A percentile compares a stretch with the other conserved stretches of the same genome.
These are phyloP conservation scores for Sclerotinia sclerotiorum DNA, from an alignment of 2,329 filamentous ascomycete genomes.

Conservation along the genomic window DNA sequence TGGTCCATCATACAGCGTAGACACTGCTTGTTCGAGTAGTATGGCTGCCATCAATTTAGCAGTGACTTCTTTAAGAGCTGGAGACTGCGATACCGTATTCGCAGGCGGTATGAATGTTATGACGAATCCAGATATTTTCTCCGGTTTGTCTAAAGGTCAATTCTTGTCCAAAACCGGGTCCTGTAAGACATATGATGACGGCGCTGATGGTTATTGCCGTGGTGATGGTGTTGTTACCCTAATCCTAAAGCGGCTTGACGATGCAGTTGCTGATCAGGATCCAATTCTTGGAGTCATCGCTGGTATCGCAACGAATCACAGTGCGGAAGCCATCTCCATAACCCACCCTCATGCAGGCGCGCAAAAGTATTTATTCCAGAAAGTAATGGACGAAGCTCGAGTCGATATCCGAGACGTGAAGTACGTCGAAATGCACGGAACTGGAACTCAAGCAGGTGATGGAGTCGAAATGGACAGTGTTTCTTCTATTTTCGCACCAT, in stretches of 20 bases:
- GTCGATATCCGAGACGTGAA: constrained; percentile 22
- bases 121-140: constrained; percentile 28
- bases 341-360: constrained; percentile 23
- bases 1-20: constrained; percentile 55
- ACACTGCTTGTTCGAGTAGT: constrained; percentile 59
- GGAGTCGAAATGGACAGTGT: constrained; percentile 25
- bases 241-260: constrained; percentile 49
- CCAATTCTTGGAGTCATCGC: constrained; percentile 56
- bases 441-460: constrained; percentile 26
- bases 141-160: constrained; percentile 45
- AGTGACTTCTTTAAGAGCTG: constrained; percentile 49
- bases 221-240: constrained; percentile 50
- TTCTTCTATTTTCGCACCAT: constrained; percentile 22
- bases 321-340: constrained; percentile 1
- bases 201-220: constrained; percentile 29
- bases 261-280: constrained; percentile 53
- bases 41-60: constrained; percentile 56
- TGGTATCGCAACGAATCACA: constrained; percentile 47
- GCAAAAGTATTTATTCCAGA: constrained; percentile 23
- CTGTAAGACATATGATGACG: constrained; percentile 44
- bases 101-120: constrained; percentile 43
- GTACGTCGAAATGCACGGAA: constrained; percentile 29
- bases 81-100: constrained; percentile 48
- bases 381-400: constrained; percentile 23
- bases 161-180: constrained; percentile 37